These are phyloP conservation scores for Simplicillium aogashimaense DNA, from an alignment of 2,329 filamentous ascomycete genomes.

Conservation along the genomic window DNA sequence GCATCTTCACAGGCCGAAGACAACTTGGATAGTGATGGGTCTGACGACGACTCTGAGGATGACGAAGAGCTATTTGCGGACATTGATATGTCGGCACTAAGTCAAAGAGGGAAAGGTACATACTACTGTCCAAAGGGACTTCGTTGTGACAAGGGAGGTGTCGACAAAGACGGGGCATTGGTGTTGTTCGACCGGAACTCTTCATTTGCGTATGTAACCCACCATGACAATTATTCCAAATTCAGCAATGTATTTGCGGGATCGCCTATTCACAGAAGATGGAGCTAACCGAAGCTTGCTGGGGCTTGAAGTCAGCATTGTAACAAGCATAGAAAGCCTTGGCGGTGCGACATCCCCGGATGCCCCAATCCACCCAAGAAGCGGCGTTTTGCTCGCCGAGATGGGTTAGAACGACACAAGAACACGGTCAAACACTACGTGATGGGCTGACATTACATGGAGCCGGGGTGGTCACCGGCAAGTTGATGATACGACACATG, in stretches of 20 bases:
- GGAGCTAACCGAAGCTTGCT: not conserved
- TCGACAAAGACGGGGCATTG: conserved; percentile 25
- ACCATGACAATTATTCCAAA: conserved; percentile 5
- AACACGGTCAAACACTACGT: conserved; percentile 27
- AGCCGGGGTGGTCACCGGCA: not conserved
- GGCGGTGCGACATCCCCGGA: conserved; percentile 25
- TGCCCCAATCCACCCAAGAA: conserved; percentile 31
- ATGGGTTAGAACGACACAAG: conserved; percentile 30
- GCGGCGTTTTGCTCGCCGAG: conserved; percentile 28
- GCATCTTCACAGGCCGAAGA: conserved; percentile 1
- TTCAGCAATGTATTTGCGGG: conserved; percentile 1
- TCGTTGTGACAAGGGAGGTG: conserved; percentile 28
- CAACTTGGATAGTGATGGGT: conserved; percentile 3
- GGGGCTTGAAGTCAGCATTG: conserved; percentile 25
- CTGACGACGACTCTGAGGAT: conserved; percentile 21
- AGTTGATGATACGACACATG: no score
- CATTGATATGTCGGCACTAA: conserved; percentile 28
- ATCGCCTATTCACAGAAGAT: not conserved
- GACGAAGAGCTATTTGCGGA: conserved; percentile 24
- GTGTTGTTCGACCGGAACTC: conserved; percentile 31
- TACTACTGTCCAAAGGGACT: conserved; percentile 24
- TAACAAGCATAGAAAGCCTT: conserved; percentile 32
- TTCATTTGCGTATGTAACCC: conserved; percentile 22
- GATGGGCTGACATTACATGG: conserved; percentile 13
- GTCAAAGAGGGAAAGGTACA: conserved; percentile 27